Base-by-base conservation (phyloP, 345 rosid species). In the Gossypium anomalum region DNA sequence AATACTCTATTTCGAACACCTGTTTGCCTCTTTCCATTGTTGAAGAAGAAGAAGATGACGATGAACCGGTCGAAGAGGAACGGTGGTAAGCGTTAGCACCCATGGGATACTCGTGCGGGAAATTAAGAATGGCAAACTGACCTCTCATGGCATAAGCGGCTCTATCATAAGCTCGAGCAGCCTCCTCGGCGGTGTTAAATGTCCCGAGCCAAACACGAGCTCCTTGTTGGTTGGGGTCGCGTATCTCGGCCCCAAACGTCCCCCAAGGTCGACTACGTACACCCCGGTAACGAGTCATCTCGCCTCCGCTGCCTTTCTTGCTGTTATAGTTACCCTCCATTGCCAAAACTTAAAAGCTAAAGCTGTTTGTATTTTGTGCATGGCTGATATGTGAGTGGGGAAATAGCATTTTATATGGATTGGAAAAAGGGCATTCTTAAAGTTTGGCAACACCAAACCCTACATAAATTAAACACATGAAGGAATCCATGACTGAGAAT, bases 221-320 rank as follows among this genome's bases (percentile, higher is more conserved):
- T 2, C 98, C 95, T 0, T 85, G 95, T 43, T 86, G 79, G 10
- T 84, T 83, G 0, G 96, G 89, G 78, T 91, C 97, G 0, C 97
- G 87, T 70, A 93, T 93, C 92, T 93, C 98, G 1, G 97, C 95
- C 0, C 96, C 98, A 14, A 84, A 93, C 80, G 89, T 93, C 4
- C 97, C 98, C 98, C 98, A 93, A 0, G 98, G 98, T 77, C 98
- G 82, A 72, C 81, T 77, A 17, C 98, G 56, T n/a, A 93, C 94
- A 2, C 98, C 98, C 0, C 98, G 81, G 81, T 89, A 91, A 73
- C 77, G 77, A 22, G 79, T 85, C 64, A 56, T 15, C 41, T 82
- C 88, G 59, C 75, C 86, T 55, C 76, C 86, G n/a, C 83, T 69
- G 38, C 34, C 63, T 1, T 59, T 16, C 63, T 25, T 59, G 20